Percentiles rank a stretch among this genome's conserved stretches.
These are phyloP conservation scores for Stachybotrys chartarum DNA, from an alignment of 2,329 filamentous ascomycete species.

Conservation along the genomic window DNA sequence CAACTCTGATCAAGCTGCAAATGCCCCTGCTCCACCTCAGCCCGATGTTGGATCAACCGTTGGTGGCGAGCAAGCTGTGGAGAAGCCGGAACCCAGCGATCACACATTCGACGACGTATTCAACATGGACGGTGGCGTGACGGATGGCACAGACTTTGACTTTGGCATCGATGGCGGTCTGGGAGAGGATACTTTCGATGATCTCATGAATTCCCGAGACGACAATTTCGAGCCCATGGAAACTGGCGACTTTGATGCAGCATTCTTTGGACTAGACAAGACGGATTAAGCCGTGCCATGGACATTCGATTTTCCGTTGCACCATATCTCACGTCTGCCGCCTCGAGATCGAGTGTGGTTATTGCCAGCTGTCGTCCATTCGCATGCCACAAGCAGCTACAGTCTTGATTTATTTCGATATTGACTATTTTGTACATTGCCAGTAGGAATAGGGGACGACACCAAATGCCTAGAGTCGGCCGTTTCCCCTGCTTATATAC, in stretches of 20 bases:
- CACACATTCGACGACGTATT: slow-evolving; percentile 38
- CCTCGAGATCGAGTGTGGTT: no score
- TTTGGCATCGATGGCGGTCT: slow-evolving; percentile 21
- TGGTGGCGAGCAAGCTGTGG: neutral
- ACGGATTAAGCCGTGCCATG: slow-evolving; percentile 3
- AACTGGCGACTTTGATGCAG: slow-evolving; percentile 39
- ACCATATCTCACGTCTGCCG: no score
- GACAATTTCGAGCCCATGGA: slow-evolving; percentile 32
- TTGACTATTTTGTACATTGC: no score
- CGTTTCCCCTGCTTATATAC: no score
- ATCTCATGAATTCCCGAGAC: slow-evolving; percentile 37
- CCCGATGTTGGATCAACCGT: neutral
- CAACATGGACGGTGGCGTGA: slow-evolving; percentile 30
- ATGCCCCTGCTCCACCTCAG: neutral
- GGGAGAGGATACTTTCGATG: slow-evolving; percentile 38
- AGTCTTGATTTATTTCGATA: no score
- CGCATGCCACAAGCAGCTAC: no score
- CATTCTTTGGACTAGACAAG: slow-evolving; percentile 34
- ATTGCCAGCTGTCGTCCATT: no score
- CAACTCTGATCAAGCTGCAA: slow-evolving; percentile 6
- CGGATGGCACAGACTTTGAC: slow-evolving; percentile 29
- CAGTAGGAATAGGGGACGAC: no score
- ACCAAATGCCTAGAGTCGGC: no score
- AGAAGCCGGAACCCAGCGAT: slow-evolving; percentile 13
- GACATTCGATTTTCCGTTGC: neutral